These are phyloP conservation scores for Leptographium wingfieldii DNA, from an alignment of 2,329 filamentous ascomycete species.

Conservation along the genomic window DNA sequence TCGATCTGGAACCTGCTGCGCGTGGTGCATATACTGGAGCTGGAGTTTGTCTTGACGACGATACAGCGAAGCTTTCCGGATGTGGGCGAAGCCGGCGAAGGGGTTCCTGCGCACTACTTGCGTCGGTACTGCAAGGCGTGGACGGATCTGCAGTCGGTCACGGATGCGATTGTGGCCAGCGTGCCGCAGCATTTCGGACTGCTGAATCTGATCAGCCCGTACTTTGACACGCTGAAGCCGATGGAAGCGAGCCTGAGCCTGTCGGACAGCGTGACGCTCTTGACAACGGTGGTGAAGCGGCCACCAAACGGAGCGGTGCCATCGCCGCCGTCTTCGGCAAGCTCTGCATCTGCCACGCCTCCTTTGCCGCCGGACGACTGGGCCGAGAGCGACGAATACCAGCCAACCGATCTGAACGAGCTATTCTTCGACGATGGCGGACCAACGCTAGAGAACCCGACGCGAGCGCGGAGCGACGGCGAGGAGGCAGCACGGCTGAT, in stretches of 20 bases:
- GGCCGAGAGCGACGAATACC: not conserved
- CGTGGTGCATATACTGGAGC: slow-evolving; percentile 31
- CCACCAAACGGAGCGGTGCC: slow-evolving; percentile 4
- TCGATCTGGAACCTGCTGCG: slow-evolving; percentile 36
- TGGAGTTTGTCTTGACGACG: slow-evolving; percentile 33
- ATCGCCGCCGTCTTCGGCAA: slow-evolving; percentile 7
- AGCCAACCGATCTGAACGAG: slow-evolving; percentile 1
- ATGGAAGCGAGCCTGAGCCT: not conserved
- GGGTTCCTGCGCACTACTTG: slow-evolving; percentile 16
- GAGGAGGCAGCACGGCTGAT: slow-evolving; percentile 32
- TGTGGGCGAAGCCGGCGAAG: slow-evolving; percentile 11
- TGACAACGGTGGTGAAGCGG: slow-evolving; percentile 10
- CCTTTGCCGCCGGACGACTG: not conserved
- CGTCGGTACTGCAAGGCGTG: slow-evolving; percentile 24
- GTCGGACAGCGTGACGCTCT: not conserved
- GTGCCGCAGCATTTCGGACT: slow-evolving; percentile 37
- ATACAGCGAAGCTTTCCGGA: slow-evolving; percentile 23
- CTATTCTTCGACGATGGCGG: slow-evolving; percentile 15
- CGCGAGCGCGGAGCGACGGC: slow-evolving; percentile 20
- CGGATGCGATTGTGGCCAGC: slow-evolving; percentile 30
- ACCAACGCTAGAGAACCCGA: slow-evolving; percentile 28
- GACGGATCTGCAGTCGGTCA: slow-evolving; percentile 26
- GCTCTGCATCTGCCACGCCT: not conserved
- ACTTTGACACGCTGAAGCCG: slow-evolving; percentile 13
- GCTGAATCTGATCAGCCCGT: slow-evolving; percentile 27